Conservation (phyloP, 306 rosid species). For the Echinosophora koreensis region DNA sequence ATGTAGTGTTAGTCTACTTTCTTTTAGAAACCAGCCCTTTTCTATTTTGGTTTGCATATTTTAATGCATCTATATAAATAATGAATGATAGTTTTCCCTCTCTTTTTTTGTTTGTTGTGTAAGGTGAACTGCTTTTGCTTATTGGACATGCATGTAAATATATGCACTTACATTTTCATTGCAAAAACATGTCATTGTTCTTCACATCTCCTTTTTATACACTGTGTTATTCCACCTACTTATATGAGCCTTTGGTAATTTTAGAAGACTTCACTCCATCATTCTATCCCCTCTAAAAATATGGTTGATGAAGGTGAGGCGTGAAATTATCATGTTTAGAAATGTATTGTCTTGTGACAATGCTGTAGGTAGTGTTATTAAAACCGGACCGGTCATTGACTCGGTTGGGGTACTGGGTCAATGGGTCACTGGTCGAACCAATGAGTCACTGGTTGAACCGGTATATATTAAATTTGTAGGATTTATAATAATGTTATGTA, state of each 20-base stretch:
- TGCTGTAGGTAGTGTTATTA: slow-evolving; percentile 32
- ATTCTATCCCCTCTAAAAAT: not conserved
- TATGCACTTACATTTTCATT: slow-evolving; percentile 5
- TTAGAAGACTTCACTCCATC: slow-evolving; percentile 7
- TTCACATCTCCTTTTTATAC: not conserved
- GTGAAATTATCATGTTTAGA: slow-evolving; percentile 5
- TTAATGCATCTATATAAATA: not conserved
- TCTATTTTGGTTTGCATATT: not conserved
- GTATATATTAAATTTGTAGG: too few species aligned
- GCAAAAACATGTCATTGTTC: slow-evolving; percentile 8
- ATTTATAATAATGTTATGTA: too few species aligned
- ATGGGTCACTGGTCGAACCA: too few species aligned
- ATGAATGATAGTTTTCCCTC: not conserved
- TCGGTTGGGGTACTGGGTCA: too few species aligned
- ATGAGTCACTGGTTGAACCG: too few species aligned
- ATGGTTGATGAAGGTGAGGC: not conserved
- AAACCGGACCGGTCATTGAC: too few species aligned
- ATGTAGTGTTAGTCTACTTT: not conserved
- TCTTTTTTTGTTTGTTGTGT: not conserved
- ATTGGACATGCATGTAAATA: not conserved
- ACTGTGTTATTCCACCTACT: not conserved
- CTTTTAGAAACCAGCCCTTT: not conserved
- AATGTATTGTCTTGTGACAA: slow-evolving; percentile 3
- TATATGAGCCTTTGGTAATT: not conserved
- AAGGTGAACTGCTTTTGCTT: slow-evolving; percentile 14